A percentile compares a stretch with the other conserved stretches of the same genome.
phyloP scores from a whole-genome alignment of 73 alveolate genomes.

The Breviolum minutum region DNA sequence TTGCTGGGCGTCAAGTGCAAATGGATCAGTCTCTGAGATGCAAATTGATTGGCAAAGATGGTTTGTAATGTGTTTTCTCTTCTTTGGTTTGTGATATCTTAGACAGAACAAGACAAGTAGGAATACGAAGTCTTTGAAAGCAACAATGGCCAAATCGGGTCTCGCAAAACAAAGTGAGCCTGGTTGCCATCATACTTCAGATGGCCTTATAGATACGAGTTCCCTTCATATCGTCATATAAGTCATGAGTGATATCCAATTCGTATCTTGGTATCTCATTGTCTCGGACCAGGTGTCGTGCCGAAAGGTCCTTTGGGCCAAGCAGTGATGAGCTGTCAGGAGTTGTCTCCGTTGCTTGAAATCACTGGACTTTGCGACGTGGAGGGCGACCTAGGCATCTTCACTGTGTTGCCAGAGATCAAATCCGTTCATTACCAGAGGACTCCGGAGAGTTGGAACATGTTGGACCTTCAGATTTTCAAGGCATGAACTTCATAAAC shows the following conservation, averaged over 20 bases:
- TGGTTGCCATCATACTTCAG: too few relatives aligned
- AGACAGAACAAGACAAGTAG: too few relatives aligned
- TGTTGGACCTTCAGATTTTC: too few relatives aligned
- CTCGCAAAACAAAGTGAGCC: too few relatives aligned
- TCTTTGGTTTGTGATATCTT: too few relatives aligned
- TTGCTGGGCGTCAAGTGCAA: not conserved
- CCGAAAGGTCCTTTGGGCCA: conserved; percentile 78
- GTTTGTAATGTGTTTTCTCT: not conserved
- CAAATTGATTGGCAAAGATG: not conserved
- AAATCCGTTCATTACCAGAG: conserved; percentile 68
- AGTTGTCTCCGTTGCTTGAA: not conserved
- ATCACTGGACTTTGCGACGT: not conserved
- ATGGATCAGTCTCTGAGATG: conserved; percentile 38
- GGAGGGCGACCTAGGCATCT: conserved; percentile 68
- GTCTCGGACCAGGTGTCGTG: conserved; percentile 21
- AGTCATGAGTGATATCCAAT: not conserved
- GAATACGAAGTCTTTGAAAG: too few relatives aligned
- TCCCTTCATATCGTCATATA: too few relatives aligned
- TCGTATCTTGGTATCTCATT: not conserved
- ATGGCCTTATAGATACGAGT: too few relatives aligned
- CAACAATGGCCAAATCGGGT: too few relatives aligned
- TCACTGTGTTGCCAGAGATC: conserved; percentile 57
- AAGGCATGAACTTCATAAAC: too few relatives aligned
- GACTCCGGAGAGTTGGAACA: not conserved
- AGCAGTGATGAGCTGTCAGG: conserved; percentile 5